phyloP scores from a whole-genome alignment of 2,329 filamentous ascomycete species.

The Monilinia fructigena region DNA sequence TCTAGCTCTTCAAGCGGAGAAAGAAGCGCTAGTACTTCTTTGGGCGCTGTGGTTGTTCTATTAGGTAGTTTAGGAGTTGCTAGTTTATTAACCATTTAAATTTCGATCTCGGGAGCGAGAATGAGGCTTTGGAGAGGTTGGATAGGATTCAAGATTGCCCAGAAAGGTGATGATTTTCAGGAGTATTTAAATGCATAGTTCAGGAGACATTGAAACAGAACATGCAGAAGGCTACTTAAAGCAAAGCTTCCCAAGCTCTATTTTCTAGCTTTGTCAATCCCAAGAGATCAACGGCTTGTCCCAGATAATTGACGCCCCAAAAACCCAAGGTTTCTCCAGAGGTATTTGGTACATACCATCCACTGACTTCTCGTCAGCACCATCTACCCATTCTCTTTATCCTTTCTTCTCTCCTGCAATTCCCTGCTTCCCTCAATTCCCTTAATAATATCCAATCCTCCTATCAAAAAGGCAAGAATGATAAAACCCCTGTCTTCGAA shows the following conservation, averaged over 20 bases:
- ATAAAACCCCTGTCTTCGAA: no score
- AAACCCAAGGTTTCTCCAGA: background rate
- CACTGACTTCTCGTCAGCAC: background rate
- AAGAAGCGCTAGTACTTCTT: background rate
- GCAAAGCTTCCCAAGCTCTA: background rate
- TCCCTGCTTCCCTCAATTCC: no score
- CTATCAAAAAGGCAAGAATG: no score
- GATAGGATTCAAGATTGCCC: no score
- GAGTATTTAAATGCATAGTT: background rate
- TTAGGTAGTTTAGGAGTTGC: background rate
- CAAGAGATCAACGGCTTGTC: background rate
- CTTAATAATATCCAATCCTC: no score
- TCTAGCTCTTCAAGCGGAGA: background rate
- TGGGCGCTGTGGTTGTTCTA: background rate
- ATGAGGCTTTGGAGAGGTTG: background rate
- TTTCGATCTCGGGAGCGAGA: background rate
- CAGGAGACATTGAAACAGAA: background rate
- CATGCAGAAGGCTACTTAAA: background rate
- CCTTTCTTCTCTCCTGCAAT: no score
- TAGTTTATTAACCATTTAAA: background rate
- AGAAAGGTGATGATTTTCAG: background rate
- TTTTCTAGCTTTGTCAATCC: background rate
- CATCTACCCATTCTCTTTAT: background rate
- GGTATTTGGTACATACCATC: slow-evolving; percentile 5
- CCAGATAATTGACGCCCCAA: slow-evolving; percentile 8